Percentiles rank a stretch among this genome's conserved stretches.
These are phyloP conservation scores for Besnoitia besnoiti DNA, from an alignment of 169 alveolate species.

Conservation along the genomic window DNA sequence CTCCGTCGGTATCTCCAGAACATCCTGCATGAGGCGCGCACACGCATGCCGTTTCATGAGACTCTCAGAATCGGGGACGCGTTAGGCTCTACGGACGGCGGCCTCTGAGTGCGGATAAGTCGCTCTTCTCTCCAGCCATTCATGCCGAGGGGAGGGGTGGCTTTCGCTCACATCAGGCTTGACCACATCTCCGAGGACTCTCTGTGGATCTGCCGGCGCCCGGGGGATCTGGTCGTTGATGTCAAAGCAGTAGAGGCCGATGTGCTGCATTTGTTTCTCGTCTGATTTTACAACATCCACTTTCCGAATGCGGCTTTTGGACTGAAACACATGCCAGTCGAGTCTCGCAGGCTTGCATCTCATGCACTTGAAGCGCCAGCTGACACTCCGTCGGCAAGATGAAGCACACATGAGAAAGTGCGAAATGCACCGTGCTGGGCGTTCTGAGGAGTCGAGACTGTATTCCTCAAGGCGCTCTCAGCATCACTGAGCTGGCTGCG, in stretches of 20 bases:
- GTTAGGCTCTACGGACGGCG: neutral
- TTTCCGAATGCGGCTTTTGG: conserved; percentile 47
- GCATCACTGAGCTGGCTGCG: too few species aligned
- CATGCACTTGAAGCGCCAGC: too few species aligned
- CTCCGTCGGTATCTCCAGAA: neutral
- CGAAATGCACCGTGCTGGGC: too few species aligned
- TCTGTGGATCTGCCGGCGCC: neutral
- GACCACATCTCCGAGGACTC: conserved; percentile 31
- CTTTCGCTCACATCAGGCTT: conserved; percentile 38
- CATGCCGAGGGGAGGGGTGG: neutral
- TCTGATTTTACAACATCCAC: conserved; percentile 36
- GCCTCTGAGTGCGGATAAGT: neutral
- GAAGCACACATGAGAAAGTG: too few species aligned
- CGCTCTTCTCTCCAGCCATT: neutral
- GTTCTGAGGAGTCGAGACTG: too few species aligned
- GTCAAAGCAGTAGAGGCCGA: conserved; percentile 35
- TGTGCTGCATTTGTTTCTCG: neutral
- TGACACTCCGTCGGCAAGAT: too few species aligned
- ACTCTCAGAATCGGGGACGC: too few species aligned
- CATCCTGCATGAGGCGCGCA: neutral
- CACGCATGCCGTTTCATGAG: too few species aligned
- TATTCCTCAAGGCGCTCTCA: too few species aligned
- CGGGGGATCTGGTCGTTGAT: neutral
- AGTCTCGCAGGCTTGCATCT: too few species aligned
- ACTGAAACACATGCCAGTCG: conserved; percentile 20